These are phyloP conservation scores for Didymella keratinophila DNA, from an alignment of 2,329 filamentous ascomycete species.

Conservation along the genomic window DNA sequence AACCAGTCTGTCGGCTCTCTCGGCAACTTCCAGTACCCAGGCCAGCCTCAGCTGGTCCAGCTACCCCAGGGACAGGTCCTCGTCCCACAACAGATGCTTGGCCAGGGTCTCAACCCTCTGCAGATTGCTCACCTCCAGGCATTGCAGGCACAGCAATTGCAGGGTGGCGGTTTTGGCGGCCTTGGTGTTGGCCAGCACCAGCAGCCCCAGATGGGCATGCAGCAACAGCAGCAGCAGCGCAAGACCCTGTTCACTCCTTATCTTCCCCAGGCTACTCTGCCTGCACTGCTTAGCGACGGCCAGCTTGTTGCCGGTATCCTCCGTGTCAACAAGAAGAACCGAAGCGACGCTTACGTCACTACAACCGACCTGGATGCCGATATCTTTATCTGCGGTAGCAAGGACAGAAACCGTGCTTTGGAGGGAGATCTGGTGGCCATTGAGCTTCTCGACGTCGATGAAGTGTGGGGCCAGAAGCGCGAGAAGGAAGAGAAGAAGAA, in stretches of 20 bases:
- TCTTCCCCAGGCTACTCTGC: conserved; percentile 90
- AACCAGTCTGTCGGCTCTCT: conserved; percentile 83
- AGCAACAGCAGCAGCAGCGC: conserved; percentile 91
- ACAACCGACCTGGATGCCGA: conserved; percentile 95
- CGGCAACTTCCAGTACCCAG: conserved; percentile 87
- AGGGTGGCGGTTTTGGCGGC: conserved; percentile 73
- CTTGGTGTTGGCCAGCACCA: conserved; percentile 75
- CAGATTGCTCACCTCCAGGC: conserved; percentile 92
- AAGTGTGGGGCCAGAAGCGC: conserved; percentile 98
- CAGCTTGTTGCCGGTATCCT: conserved; percentile 96
- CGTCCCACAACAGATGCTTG: conserved; percentile 84
- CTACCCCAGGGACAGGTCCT: conserved; percentile 83
- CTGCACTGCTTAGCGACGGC: conserved; percentile 87
- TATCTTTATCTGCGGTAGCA: conserved; percentile 99
- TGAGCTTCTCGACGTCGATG: conserved; percentile 95
- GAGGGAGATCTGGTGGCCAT: conserved; percentile 96
- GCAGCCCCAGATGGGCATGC: conserved; percentile 66
- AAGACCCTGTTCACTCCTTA: conserved; percentile 99
- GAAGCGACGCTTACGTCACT: conserved; percentile 96
- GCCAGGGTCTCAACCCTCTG: conserved; percentile 86
- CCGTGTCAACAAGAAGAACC: conserved; percentile 99
- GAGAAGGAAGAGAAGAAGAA: conserved; percentile 99
- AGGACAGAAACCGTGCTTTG: conserved; percentile 94
- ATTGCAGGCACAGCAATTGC: conserved; percentile 86
- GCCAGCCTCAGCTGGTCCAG: conserved; percentile 87